phyloP scores from a whole-genome alignment of 148 eudicot species.

The Vaccinium myrtillus region DNA sequence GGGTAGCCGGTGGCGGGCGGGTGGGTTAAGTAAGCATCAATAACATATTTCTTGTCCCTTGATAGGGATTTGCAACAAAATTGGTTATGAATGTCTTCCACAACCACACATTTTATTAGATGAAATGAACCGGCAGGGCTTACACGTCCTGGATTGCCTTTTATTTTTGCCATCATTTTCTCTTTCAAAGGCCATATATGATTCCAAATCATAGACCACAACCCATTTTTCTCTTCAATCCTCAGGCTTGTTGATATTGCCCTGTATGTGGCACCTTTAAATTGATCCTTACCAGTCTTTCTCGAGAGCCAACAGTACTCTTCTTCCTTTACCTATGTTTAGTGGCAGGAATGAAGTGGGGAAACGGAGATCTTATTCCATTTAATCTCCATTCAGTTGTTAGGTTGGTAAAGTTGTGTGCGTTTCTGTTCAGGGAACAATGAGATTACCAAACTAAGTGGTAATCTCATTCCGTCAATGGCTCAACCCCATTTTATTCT shows the following conservation, averaged over 20 bases:
- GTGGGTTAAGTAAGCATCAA: neutral
- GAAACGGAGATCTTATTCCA: neutral
- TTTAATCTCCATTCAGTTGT: neutral
- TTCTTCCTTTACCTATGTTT: neutral
- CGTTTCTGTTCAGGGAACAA: neutral
- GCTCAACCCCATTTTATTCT: neutral
- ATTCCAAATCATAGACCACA: neutral
- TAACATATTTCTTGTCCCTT: neutral
- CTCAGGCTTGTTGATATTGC: neutral
- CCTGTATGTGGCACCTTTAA: neutral
- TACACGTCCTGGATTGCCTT: neutral
- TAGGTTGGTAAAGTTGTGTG: neutral
- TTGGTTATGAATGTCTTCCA: neutral
- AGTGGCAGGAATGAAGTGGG: neutral
- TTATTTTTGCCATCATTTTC: neutral
- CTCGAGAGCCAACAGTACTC: neutral
- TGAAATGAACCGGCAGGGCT: neutral
- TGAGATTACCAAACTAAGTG: neutral
- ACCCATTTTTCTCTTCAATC: neutral
- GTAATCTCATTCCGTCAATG: neutral
- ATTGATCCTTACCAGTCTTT: neutral
- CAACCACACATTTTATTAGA: neutral
- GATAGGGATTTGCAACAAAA: neutral
- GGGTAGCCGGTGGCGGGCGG: neutral
- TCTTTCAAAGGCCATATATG: neutral